These are phyloP conservation scores for Cladosporium sphaerospermum DNA, from an alignment of 2,329 filamentous ascomycete species.

Conservation along the genomic window DNA sequence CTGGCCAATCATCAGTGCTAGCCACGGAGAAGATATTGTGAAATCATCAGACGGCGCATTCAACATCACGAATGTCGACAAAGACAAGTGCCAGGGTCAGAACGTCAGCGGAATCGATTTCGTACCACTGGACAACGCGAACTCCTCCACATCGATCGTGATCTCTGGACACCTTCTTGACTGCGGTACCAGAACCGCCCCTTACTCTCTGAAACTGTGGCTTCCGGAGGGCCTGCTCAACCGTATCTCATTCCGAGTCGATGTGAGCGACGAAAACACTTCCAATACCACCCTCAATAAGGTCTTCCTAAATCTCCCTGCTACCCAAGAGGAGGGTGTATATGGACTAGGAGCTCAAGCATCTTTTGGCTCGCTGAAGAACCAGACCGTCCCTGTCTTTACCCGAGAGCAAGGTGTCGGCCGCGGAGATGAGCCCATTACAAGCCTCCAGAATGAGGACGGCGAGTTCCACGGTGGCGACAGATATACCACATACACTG, in stretches of 20 bases:
- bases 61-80: constrained; percentile 22
- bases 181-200: constrained; percentile 15
- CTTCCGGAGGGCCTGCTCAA: constrained; percentile 17
- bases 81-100: constrained; percentile 20
- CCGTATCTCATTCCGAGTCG: background rate
- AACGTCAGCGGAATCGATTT: constrained; percentile 17
- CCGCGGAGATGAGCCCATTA: constrained; percentile 25
- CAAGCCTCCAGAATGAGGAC: constrained; percentile 21
- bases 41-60: constrained; percentile 21
- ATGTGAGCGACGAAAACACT: background rate
- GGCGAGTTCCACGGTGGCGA: constrained; percentile 27
- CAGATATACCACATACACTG: constrained; percentile 31
- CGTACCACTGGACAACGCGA: constrained; percentile 14
- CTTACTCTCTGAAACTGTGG: constrained; percentile 21
- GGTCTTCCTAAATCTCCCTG: constrained; percentile 21
- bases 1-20: constrained; percentile 23
- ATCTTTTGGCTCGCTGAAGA: constrained; percentile 25
- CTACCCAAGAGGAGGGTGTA: constrained; percentile 21
- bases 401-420: constrained; percentile 27
- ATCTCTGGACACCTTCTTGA: constrained; percentile 19
- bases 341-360: constrained; percentile 25
- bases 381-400: constrained; percentile 24
- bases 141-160: constrained; percentile 16
- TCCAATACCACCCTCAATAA: constrained; percentile 18
- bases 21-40: constrained; percentile 21